Percentiles rank a stretch among this genome's conserved stretches.
Conservation (phyloP, 352 stramenopile genomes). For the Pilasporangium apinafurcum region DNA sequence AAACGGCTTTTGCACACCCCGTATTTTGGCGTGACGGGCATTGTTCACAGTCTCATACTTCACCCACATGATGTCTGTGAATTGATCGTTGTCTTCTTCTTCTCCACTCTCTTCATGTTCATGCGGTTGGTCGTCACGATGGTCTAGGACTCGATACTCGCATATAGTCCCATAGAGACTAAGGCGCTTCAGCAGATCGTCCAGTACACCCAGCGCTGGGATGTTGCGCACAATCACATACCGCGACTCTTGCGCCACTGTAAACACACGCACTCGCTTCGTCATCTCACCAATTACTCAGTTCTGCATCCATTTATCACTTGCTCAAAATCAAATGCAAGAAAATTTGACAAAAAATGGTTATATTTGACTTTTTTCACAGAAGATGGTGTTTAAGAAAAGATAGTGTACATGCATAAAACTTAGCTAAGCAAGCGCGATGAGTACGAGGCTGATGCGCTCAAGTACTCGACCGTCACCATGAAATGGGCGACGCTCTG, state of each 20-base stretch:
- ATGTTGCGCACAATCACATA: conserved; percentile 60
- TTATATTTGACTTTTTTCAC: too few species aligned
- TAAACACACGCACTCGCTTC: conserved; percentile 61
- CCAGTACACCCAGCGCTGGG: conserved; percentile 42
- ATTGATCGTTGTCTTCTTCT: conserved; percentile 20
- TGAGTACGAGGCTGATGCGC: too few species aligned
- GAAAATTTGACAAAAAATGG: too few species aligned
- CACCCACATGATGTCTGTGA: conserved; percentile 62
- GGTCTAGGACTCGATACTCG: conserved; percentile 44
- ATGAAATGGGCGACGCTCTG: too few species aligned
- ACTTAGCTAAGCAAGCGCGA: too few species aligned
- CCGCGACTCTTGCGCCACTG: conserved; percentile 48
- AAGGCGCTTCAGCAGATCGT: conserved; percentile 46
- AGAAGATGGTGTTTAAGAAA: too few species aligned
- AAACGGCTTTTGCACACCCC: conserved; percentile 53
- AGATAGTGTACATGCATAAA: too few species aligned
- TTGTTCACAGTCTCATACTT: conserved; percentile 76
- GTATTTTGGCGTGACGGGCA: conserved; percentile 57
- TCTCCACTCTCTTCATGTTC: neutral
- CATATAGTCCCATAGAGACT: conserved; percentile 45
- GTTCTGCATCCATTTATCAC: too few species aligned
- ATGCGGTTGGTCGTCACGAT: conserved; percentile 23
- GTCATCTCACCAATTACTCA: too few species aligned
- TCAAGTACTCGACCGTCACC: too few species aligned
- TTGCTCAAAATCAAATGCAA: too few species aligned